Evolutionary conservation across 2,329 filamentous ascomycete species (phyloP).

Genomic region (Dothidotthia symphoricarpi): DNA sequence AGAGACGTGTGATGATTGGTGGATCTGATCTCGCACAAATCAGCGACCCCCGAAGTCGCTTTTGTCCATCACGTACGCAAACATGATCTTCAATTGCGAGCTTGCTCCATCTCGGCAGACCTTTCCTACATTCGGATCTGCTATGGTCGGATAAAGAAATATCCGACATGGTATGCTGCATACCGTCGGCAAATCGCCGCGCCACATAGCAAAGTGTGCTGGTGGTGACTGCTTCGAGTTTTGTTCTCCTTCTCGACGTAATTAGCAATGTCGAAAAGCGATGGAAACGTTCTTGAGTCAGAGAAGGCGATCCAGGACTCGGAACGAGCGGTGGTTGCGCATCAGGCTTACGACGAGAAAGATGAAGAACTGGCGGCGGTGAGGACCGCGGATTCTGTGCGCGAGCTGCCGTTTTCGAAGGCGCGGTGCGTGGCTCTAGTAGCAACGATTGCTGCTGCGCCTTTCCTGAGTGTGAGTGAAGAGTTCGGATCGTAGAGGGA

Average conservation of each 20-base stretch:
- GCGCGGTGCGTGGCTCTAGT: conserved; percentile 32
- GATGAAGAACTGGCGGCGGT: conserved; percentile 7
- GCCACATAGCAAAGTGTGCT: too few relatives aligned
- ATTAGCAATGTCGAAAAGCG: not conserved
- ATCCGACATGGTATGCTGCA: too few relatives aligned
- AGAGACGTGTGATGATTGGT: too few relatives aligned
- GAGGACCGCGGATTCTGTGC: conserved; percentile 5
- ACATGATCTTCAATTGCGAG: too few relatives aligned
- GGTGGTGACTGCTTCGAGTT: not conserved
- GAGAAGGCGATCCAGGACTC: conserved; percentile 1
- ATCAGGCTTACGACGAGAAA: not conserved
- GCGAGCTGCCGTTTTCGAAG: conserved; percentile 30
- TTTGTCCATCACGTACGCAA: too few relatives aligned
- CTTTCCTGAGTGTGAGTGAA: conserved; percentile 34
- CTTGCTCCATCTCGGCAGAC: too few relatives aligned
- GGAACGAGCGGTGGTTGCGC: conserved; percentile 2
- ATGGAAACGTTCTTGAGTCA: not conserved
- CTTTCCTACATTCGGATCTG: too few relatives aligned
- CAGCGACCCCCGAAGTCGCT: too few relatives aligned
- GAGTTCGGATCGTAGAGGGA: not conserved
- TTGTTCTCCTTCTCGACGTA: not conserved
- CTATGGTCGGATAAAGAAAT: too few relatives aligned
- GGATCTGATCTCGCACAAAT: too few relatives aligned
- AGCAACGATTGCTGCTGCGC: conserved; percentile 26
- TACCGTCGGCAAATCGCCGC: too few relatives aligned